phyloP scores from a whole-genome alignment of 805 yeast species.

The Kazachstania africana region DNA sequence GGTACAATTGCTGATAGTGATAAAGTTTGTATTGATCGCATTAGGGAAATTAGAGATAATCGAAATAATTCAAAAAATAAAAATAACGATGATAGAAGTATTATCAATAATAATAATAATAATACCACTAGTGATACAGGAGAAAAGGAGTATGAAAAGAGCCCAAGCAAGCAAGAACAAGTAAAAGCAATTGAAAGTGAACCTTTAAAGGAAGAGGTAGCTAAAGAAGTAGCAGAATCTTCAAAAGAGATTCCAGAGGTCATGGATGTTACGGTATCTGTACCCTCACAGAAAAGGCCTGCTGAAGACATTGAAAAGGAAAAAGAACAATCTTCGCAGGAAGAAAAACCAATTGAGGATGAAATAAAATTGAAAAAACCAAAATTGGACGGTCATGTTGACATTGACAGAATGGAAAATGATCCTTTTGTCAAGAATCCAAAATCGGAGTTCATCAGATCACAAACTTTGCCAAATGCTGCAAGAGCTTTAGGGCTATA shows the following conservation, averaged over 20 bases:
- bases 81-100: background rate
- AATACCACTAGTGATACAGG: background rate
- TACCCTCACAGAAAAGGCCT: background rate
- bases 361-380: conserved; percentile 6
- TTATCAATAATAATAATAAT: no score
- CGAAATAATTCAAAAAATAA: conserved; percentile 1
- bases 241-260: background rate
- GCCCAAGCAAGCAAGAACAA: background rate
- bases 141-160: background rate
- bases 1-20: conserved; percentile 16
- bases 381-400: conserved; percentile 6
- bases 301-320: background rate
- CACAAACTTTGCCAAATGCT: conserved; percentile 56
- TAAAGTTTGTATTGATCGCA: conserved; percentile 8
- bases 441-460: conserved; percentile 59
- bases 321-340: background rate
- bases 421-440: conserved; percentile 59
- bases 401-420: conserved; percentile 29
- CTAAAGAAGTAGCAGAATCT: background rate
- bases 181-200: background rate
- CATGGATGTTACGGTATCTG: background rate
- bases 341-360: background rate
- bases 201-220: background rate
- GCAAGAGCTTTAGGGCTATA: conserved; percentile 57
- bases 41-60: conserved; percentile 9